These are phyloP conservation scores for Verticillium albo-atrum DNA, from an alignment of 2,329 filamentous ascomycete genomes.

Conservation along the genomic window DNA sequence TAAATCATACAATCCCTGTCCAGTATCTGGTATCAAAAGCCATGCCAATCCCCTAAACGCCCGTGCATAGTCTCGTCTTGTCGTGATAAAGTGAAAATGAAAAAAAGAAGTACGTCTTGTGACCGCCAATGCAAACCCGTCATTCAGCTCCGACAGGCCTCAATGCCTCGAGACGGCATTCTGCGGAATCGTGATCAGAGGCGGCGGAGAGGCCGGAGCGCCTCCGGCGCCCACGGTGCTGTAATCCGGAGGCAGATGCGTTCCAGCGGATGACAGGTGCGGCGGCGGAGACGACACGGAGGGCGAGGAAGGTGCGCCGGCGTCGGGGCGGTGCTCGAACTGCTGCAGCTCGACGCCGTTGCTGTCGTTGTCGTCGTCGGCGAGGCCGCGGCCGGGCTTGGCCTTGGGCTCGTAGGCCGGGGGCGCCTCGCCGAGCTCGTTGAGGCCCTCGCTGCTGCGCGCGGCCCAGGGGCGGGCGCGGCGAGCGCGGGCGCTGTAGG, in stretches of 20 bases:
- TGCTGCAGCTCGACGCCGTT: background rate
- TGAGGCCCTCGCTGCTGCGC: slow-evolving; percentile 48
- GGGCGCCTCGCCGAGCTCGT: slow-evolving; percentile 61
- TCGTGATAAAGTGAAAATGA: background rate
- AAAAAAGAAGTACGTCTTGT: background rate
- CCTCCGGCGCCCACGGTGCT: background rate
- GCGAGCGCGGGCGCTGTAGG: slow-evolving; percentile 3
- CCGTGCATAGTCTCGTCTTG: background rate
- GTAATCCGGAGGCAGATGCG: background rate
- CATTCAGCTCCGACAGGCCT: background rate
- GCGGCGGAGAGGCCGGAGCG: background rate
- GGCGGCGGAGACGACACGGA: background rate
- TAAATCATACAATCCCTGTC: background rate
- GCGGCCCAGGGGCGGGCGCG: slow-evolving; percentile 15
- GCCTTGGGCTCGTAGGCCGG: slow-evolving; percentile 49
- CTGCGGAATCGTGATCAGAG: background rate
- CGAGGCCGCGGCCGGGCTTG: slow-evolving; percentile 15
- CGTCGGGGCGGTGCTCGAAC: background rate
- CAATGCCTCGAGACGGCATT: background rate
- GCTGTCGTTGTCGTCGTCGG: background rate
- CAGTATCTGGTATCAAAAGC: background rate
- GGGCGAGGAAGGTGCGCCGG: background rate
- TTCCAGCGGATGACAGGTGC: too few relatives aligned
- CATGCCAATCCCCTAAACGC: background rate
- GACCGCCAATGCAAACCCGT: too few relatives aligned